Base-by-base conservation (phyloP, 1,139 yeast genomes). In the Sugiyamaella grinbergsii region DNA sequence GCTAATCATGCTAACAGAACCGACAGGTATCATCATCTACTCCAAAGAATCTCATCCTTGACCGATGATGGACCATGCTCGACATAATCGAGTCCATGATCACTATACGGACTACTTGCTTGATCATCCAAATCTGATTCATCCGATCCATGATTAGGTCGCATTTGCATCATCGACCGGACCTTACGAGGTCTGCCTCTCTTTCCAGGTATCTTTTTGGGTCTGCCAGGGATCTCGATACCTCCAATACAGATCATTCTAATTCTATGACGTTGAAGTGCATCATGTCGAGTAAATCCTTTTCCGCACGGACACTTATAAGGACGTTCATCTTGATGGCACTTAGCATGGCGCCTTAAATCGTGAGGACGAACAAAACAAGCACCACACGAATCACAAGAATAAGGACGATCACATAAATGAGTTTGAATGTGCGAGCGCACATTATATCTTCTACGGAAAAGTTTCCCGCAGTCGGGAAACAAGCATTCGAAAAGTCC, bases 341-440 rank as follows among this genome's bases (percentile, higher is more conserved):
- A 88, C 66, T 89, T 90, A 55, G 82, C 82, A 64, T 94, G 99
- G 55, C 99, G 79, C 54, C 90, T 81, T 61, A 94, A 75, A 69
- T 94, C 99, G 66, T 94, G 98, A 58, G 94, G 96, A 42, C 95
- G 74, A 13, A 87, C 95, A 70, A 87, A 87, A 45, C 83, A 76
- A 57, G 87, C 83, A 5, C 71, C 69, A 61, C 84, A 80, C 10
- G 62, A 59, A 3, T 81, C 80, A 66, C 93, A 86, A 2, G 67
- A 55, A 62, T 85, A 83, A 4, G 99, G 99, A 51, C 98, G 75
- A 68, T 94, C 98, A 66, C 94, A 84, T 49, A 94, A 72, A 74
- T 94, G 99, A 0, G 98, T 94, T 67, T 94, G 98, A 52, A 94
- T 91, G 67, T 94, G 99, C 0, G 97, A 89, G 55, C 98, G 77